Evolutionary conservation across 768 basidiomycete species (phyloP), one percentile per base, ranked within the genome.

Genomic region (Heimioporus sp.): DNA sequence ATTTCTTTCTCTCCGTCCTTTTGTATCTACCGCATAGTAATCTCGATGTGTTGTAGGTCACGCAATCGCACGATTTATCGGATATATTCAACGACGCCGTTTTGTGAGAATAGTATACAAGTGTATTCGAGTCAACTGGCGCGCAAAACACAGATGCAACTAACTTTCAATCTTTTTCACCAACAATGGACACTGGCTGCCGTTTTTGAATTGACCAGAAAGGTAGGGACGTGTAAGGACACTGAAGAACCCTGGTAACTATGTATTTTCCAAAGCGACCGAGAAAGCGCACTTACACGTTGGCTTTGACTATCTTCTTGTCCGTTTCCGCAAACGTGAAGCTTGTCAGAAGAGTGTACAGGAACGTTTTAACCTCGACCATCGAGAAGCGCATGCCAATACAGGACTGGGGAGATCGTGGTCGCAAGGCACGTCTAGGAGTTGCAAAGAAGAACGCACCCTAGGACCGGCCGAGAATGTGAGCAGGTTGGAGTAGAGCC

Each of bases 381-480:
- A 91, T 71, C 6, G 90, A 88, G 66, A 93, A 90, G 20, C 85
- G 81, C 72, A 87, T 76, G 3, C 90, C 90, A 44, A 91, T 87
- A 63, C 91, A 92, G 2, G 88, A 86, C 90, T 92, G 46, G 53
- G 53, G 51, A 36, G 17, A 30, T 24, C 8, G 15, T 5, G 15
- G 44, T 62, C 49, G 47, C 16, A 4, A 21, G n/a, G 30, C 28
- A 37, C 31, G 5, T 43, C 49, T 6, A 34, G 10, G 16, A 19
- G 32, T n/a, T 28, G 20, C 3, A 21, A 35, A 30, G 13, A 43
- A 7, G 38, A 10, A 75, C 88, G 52, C 65, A 89, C 90, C 44
- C 90, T 77, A 43, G 90, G 90, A 17, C 90, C 91, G 17, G 86
- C 83, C 12, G 90, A 92, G 63, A 92, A 92, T 0, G 85, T 82